Base-by-base conservation (phyloP, 106 monocot species). In the Acorus calamus region DNA sequence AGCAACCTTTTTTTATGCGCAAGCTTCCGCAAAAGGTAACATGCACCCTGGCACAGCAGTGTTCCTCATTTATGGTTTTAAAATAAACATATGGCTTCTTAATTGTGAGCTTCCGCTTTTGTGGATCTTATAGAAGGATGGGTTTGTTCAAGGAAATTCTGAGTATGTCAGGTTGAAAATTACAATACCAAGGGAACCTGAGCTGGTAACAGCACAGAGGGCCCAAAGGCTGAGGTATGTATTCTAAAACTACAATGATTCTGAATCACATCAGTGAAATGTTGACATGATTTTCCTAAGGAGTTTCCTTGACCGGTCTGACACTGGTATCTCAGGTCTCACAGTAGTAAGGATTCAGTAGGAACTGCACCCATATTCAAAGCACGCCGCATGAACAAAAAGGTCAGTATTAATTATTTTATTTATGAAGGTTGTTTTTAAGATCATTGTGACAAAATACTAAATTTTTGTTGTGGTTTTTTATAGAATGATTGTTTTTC, bases 121-220 rank as follows among this genome's bases (percentile, higher is more conserved):
- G 10, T 81, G 46, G 41, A 13, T 53, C 46, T 56, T 64, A 49
- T 71, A 88, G 84, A 71, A 71, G 53, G 77, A 45, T 42, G 65
- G 64, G 49, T 46, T 28, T 41, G 42, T 9, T 66, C 61, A 74
- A 60, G 52, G 56, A 11, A 66, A 66, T 81, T 61, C 57, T 65
- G 68, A 60, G 12, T 44, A 10, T 55, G 46, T 71, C 63, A 96
- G 69, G 63, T 55, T 75, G 52, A 96, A 74, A 65, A 46, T 87
- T 43, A 96, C 94, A 42, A 76, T 90, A 71, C 94, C 90, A 8
- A 82, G 71, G 74, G 84, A 90, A 65, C 90, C 90, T 65, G 80
- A 83, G 44, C 73, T 96, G 49, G 79, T 77, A 79, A 96, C 90
- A 7, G 76, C 80, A 62, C 73, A 70, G 64, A 77, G 94, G 52